phyloP scores from a whole-genome alignment of 2,329 filamentous ascomycete species.

The Cladophialophora exuberans region DNA sequence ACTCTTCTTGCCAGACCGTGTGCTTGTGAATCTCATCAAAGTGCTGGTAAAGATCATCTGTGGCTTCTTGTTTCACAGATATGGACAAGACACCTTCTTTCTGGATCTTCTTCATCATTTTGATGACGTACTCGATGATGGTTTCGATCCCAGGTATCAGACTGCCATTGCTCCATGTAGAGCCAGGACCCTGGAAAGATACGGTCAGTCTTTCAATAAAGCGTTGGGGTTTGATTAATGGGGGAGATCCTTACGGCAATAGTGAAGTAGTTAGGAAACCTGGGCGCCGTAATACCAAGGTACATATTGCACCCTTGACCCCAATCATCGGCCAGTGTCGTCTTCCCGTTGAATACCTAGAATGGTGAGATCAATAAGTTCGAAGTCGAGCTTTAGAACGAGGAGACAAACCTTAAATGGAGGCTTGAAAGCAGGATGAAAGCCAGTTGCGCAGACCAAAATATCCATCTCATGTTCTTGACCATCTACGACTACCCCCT shows the following conservation, averaged over 20 bases:
- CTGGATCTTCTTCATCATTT: slow-evolving; percentile 12
- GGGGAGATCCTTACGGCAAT: not conserved
- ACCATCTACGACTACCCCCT: slow-evolving; percentile 39
- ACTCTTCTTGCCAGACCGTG: slow-evolving; percentile 25
- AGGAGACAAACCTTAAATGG: slow-evolving; percentile 33
- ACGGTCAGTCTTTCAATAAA: not conserved
- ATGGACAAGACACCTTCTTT: slow-evolving; percentile 2
- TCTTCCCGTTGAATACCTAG: slow-evolving; percentile 37
- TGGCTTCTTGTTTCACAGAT: not conserved
- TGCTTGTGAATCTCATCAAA: slow-evolving; percentile 33
- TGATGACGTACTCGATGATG: slow-evolving; percentile 21
- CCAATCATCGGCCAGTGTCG: slow-evolving; percentile 35
- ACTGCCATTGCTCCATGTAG: no score
- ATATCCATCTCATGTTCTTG: slow-evolving; percentile 38
- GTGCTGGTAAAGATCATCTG: slow-evolving; percentile 3
- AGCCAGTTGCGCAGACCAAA: slow-evolving; percentile 44
- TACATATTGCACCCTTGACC: slow-evolving; percentile 37
- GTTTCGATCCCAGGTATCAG: slow-evolving; percentile 49
- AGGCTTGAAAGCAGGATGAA: slow-evolving; percentile 36
- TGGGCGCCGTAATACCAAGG: slow-evolving; percentile 26
- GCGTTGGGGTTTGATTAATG: not conserved
- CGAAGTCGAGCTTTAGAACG: no score
- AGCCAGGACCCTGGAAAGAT: no score
- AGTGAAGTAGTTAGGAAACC: slow-evolving; percentile 19
- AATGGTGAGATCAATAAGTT: no score